Conservation (phyloP, 2,329 filamentous ascomycete genomes). For the Hymenoscyphus scutula region DNA sequence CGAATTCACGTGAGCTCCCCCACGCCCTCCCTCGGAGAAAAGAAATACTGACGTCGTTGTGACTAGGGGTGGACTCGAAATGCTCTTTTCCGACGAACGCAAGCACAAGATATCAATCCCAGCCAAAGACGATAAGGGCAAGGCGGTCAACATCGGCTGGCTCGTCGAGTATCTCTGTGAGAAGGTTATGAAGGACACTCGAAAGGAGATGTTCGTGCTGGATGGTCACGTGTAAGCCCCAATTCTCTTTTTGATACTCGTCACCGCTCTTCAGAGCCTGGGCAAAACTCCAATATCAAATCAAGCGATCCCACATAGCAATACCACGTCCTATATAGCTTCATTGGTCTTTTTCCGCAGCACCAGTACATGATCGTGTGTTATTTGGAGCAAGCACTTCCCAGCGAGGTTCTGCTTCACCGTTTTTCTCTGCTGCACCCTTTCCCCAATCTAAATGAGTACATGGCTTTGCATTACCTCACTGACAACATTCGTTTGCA, state of each 20-base stretch:
- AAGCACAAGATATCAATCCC: constrained; percentile 71
- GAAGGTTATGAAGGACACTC: constrained; percentile 77
- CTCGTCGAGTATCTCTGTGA: constrained; percentile 78
- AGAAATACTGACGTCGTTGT: constrained; percentile 12
- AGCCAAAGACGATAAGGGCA: constrained; percentile 55
- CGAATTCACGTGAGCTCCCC: constrained; percentile 57
- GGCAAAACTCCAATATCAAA: background rate
- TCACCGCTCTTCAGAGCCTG: constrained; percentile 18
- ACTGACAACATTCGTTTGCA: constrained; percentile 32
- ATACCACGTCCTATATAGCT: constrained; percentile 12
- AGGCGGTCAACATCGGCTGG: constrained; percentile 66
- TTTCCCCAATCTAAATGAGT: constrained; percentile 2
- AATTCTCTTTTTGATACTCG: constrained; percentile 7
- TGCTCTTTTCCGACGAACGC: constrained; percentile 83
- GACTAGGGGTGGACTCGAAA: constrained; percentile 81
- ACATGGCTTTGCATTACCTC: constrained; percentile 11
- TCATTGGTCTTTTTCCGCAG: constrained; percentile 8
- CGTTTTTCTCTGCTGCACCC: constrained; percentile 12
- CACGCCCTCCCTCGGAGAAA: constrained; percentile 2
- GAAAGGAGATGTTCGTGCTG: constrained; percentile 86
- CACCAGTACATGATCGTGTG: constrained; percentile 21
- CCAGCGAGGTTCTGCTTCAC: constrained; percentile 13
- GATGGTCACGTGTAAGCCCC: constrained; percentile 77
- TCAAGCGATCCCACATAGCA: constrained; percentile 21
- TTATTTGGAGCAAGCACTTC: constrained; percentile 17